A percentile compares a stretch with the other conserved stretches of the same genome.
Evolutionary conservation across 169 alveolate species (phyloP).

Genomic region (Sarcocystis neurona): DNA sequence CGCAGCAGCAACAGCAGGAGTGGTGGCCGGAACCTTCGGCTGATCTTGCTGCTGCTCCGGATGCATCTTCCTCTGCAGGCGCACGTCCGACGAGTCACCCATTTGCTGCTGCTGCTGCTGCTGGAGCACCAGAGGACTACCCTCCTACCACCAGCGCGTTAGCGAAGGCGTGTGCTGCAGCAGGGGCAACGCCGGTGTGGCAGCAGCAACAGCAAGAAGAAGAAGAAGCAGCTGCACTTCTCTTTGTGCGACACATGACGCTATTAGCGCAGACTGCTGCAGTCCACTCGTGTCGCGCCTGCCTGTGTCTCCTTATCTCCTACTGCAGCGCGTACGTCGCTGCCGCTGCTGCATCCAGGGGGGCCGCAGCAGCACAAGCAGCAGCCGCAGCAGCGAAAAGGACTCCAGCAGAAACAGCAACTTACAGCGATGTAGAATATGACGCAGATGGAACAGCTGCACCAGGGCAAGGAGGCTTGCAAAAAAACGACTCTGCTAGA

Average conservation of each 20-base stretch:
- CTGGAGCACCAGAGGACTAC: too few species aligned
- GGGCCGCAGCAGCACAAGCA: neutral
- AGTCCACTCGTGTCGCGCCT: slow-evolving; percentile 5
- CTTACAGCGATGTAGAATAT: neutral
- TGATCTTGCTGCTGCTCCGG: too few species aligned
- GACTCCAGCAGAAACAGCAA: too few species aligned
- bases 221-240: neutral
- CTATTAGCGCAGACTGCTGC: slow-evolving; percentile 29
- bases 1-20: too few species aligned
- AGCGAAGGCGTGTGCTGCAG: neutral
- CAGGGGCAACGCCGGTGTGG: neutral
- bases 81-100: too few species aligned
- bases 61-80: too few species aligned
- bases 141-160: too few species aligned
- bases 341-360: neutral
- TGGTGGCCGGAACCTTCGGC: too few species aligned
- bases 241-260: neutral
- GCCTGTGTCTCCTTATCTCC: neutral
- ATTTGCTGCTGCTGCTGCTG: too few species aligned
- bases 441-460: neutral
- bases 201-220: neutral
- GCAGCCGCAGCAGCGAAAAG: too few species aligned
- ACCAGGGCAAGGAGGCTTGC: too few species aligned
- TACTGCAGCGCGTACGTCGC: slow-evolving; percentile 7
- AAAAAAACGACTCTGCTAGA: too few species aligned